These are phyloP conservation scores for Chalciporus piperatus DNA, from an alignment of 768 basidiomycete species.

Conservation along the genomic window DNA sequence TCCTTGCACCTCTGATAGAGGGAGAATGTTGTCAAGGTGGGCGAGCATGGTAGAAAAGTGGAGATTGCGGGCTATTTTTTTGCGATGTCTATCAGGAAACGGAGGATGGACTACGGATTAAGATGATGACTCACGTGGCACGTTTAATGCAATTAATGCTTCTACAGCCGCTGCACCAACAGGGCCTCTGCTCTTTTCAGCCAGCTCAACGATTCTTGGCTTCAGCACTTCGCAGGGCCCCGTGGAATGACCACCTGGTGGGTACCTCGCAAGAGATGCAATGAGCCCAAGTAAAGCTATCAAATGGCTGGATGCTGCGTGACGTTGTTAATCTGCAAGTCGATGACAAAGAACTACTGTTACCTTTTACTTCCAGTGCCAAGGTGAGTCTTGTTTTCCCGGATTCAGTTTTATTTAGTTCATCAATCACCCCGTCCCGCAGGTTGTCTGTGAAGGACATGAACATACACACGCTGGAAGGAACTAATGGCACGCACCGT, in stretches of 20 bases:
- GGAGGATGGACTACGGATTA: neutral
- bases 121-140: neutral
- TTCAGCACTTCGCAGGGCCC: neutral
- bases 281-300: slow-evolving; percentile 1
- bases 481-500: neutral
- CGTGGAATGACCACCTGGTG: neutral
- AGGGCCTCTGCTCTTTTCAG: neutral
- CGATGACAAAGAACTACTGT: neutral
- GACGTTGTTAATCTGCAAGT: neutral
- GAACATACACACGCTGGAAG: neutral
- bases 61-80: neutral
- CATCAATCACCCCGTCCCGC: neutral
- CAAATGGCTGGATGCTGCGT: slow-evolving; percentile 1
- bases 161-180: slow-evolving; percentile 8
- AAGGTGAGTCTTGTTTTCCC: neutral
- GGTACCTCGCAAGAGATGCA: neutral
- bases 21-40: slow-evolving; percentile 2
- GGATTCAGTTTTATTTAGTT: neutral
- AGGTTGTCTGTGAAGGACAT: neutral
- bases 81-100: neutral
- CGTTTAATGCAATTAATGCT: slow-evolving; percentile 1
- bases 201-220: neutral
- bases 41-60: slow-evolving; percentile 2
- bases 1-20: slow-evolving; percentile 4
- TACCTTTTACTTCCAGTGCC: slow-evolving; percentile 5